A percentile compares a stretch with the other conserved stretches of the same genome.
Conservation (phyloP, 345 rosid species). For the Gossypium thurberi region DNA sequence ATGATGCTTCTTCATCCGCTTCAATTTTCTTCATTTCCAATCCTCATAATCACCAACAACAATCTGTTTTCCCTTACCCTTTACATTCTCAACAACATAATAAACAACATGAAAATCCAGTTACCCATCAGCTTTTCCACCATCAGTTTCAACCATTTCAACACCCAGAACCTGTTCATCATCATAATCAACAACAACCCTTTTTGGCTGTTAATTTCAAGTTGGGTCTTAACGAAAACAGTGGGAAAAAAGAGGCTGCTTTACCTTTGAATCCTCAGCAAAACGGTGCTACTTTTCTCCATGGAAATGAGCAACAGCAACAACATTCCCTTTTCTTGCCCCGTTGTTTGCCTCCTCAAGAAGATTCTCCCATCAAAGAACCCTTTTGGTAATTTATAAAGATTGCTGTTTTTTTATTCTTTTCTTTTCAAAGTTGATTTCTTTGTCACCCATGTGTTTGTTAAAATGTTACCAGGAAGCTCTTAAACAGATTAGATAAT, state of each 20-base stretch:
- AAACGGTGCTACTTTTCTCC: conserved; percentile 10
- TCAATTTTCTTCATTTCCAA: conserved; percentile 23
- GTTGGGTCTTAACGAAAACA: conserved; percentile 27
- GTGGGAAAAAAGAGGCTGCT: not conserved
- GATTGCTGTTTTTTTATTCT: not conserved
- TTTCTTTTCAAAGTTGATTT: not conserved
- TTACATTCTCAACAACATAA: not conserved
- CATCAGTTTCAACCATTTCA: conserved; percentile 23
- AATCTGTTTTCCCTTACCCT: conserved; percentile 1
- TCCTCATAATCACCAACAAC: conserved; percentile 15
- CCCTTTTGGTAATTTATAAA: conserved; percentile 32
- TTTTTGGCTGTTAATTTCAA: conserved; percentile 24
- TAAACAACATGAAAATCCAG: conserved; percentile 1
- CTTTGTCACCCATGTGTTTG: conserved; percentile 19
- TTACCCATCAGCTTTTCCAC: conserved; percentile 22
- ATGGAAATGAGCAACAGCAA: conserved; percentile 9
- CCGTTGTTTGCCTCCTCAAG: conserved; percentile 29
- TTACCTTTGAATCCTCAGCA: conserved; percentile 9
- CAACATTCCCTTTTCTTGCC: conserved; percentile 14
- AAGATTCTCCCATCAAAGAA: conserved; percentile 27
- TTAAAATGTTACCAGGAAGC: conserved; percentile 21
- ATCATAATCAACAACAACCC: not conserved
- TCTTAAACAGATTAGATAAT: conserved; percentile 8
- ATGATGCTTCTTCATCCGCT: conserved; percentile 4
- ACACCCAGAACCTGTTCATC: conserved; percentile 10